Evolutionary conservation across 305 asterid species (phyloP).

Genomic region (Fraxinus sp.): DNA sequence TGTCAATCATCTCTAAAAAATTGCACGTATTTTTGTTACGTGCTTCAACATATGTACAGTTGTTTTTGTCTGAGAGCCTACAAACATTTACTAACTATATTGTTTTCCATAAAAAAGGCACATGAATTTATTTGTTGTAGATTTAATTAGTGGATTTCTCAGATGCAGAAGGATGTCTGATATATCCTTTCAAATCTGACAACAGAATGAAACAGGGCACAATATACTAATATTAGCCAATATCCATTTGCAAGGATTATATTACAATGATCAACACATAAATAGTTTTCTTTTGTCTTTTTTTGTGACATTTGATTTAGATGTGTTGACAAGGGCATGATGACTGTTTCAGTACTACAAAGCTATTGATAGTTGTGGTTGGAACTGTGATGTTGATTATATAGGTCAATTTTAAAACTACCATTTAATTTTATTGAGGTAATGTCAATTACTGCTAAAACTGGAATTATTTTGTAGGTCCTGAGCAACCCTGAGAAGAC

Average conservation of each 20-base stretch:
- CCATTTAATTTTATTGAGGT: neutral
- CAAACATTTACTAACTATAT: neutral
- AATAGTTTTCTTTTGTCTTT: neutral
- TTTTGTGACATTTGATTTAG: neutral
- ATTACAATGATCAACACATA: neutral
- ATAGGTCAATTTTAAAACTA: neutral
- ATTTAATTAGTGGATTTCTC: neutral
- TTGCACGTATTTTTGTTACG: neutral
- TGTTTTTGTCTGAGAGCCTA: neutral
- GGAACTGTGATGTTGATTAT: neutral
- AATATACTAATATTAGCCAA: neutral
- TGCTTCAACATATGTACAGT: neutral
- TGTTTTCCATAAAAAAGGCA: neutral
- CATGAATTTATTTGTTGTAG: neutral
- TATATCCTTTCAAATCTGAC: neutral
- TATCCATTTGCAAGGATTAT: neutral
- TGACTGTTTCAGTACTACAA: neutral
- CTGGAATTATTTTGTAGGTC: conserved; percentile 44
- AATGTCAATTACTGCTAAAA: neutral
- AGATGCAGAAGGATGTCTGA: neutral
- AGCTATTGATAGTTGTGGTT: neutral
- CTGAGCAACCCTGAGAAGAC: conserved; percentile 93
- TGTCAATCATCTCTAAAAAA: neutral
- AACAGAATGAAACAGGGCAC: neutral
- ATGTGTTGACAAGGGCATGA: neutral